Conservation (phyloP, 1,139 yeast species). For the Zygosaccharomyces pseudobailii region DNA sequence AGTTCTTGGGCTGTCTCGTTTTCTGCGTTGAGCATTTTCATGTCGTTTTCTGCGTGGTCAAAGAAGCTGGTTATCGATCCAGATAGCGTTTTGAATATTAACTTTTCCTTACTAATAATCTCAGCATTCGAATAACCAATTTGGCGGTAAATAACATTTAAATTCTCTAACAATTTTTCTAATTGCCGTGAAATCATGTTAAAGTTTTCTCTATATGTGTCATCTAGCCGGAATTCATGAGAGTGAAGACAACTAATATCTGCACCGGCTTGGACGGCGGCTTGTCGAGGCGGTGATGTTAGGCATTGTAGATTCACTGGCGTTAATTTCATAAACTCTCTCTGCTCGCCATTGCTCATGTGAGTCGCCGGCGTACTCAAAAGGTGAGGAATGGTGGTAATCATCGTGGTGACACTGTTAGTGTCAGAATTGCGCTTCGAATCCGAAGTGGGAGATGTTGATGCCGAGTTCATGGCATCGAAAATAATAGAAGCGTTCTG, state of each 20-base stretch:
- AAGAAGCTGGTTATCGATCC: constrained; percentile 35
- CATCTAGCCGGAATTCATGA: constrained; percentile 7
- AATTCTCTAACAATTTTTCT: constrained; percentile 31
- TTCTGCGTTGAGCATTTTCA: constrained; percentile 28
- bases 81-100: constrained; percentile 35
- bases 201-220: constrained; percentile 32
- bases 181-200: constrained; percentile 34
- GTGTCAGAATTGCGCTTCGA: constrained; percentile 3
- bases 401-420: constrained; percentile 4
- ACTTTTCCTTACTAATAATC: constrained; percentile 35
- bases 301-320: constrained; percentile 24
- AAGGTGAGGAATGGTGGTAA: neutral
- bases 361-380: constrained; percentile 2
- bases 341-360: constrained; percentile 6
- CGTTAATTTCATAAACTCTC: constrained; percentile 22
- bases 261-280: neutral
- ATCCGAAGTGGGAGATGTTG: constrained; percentile 3
- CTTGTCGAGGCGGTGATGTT: constrained; percentile 18
- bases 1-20: constrained; percentile 32
- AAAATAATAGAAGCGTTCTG: neutral
- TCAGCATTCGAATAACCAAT: constrained; percentile 39
- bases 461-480: constrained; percentile 5
- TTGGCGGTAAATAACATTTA: constrained; percentile 36
- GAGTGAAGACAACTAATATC: neutral
- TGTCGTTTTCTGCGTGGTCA: constrained; percentile 34